Evolutionary conservation across 202 grass and related monocot genomes (phyloP), one percentile per base, ranked within the genome.

Genomic region (Schoenoplectus tabernaemontani): DNA sequence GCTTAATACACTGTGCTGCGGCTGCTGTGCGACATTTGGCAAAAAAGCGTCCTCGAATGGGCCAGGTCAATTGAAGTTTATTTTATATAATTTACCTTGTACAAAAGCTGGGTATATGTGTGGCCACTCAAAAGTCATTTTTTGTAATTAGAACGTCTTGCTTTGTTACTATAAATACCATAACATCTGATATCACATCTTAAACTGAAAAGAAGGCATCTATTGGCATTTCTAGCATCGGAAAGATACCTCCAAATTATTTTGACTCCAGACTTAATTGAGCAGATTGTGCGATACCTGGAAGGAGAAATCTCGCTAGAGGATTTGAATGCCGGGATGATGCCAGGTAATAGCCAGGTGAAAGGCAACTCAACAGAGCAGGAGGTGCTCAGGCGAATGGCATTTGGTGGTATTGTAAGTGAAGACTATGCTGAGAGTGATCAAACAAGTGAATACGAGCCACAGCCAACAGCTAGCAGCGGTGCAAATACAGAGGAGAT

Each of bases 261-360:
- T 75, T n/a, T 30, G 54, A 38, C 17, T 26, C 7, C 5, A 0
- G 10, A n/a, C 28, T 36, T 36, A 20, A 54, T 66, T 80, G 77
- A 80, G 20, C 83, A 97, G 93, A 91, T 97, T 63, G 89, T 88
- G 32, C 85, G 91, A 34, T 93, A 88, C 84, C 82, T 97, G 80
- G 91, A 97, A 85, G 94, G 94, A 75, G 89, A 97, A 75, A 81
- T 97, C 42, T 84, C 94, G 2, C 54, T 82, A 30, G 91, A 97
- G 79, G 87, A 93, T 81, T 82, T 97, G 84, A 91, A 97, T 77
- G 94, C 59, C 9, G 94, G 91, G 16, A 82, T 92, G 53, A 36
- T 16, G 20, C 94, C 94, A 1, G 94, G 94, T 32, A 43, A 91
- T 69, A 93, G 94, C 57, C 59, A 82, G 47, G 58, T 91, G 63